Evolutionary conservation across 164 flowering plant species (phyloP).

Genomic region (Buxus sempervirens): DNA sequence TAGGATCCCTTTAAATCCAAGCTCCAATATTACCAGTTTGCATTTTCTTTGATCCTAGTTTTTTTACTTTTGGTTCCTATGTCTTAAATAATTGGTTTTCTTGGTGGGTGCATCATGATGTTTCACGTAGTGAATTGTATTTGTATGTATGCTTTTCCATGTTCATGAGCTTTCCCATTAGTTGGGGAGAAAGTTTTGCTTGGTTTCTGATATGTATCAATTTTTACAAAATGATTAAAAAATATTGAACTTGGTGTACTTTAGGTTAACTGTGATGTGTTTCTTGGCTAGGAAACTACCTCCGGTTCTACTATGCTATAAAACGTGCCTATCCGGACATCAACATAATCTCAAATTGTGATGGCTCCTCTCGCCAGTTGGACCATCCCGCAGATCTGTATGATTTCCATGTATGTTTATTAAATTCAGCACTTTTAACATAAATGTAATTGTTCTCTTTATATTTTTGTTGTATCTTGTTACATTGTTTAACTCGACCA

Average conservation of each 20-base stretch:
- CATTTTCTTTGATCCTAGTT: too few species aligned
- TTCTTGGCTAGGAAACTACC: conserved; percentile 69
- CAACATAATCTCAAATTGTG: conserved; percentile 82
- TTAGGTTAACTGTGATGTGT: conserved; percentile 5
- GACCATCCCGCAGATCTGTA: conserved; percentile 93
- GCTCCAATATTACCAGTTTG: too few species aligned
- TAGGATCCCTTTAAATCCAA: too few species aligned
- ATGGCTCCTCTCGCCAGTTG: conserved; percentile 62
- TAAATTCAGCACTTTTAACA: not conserved
- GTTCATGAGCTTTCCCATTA: not conserved
- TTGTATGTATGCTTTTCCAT: not conserved
- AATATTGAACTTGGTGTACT: not conserved
- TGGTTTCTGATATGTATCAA: not conserved
- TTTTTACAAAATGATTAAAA: not conserved
- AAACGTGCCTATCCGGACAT: conserved; percentile 75
- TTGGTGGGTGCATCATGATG: too few species aligned
- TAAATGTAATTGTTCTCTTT: not conserved
- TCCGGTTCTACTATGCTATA: conserved; percentile 69
- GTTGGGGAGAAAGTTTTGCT: not conserved
- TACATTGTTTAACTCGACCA: conserved; percentile 8
- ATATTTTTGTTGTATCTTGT: conserved; percentile 1
- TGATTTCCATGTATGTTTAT: conserved; percentile 79
- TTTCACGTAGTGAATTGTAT: too few species aligned
- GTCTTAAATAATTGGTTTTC: too few species aligned
- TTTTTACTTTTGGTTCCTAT: too few species aligned